A percentile compares a stretch with the other conserved stretches of the same genome.
Evolutionary conservation across 371 early-diverging fungal species (phyloP).

Genomic region (Funneliformis caledonium): DNA sequence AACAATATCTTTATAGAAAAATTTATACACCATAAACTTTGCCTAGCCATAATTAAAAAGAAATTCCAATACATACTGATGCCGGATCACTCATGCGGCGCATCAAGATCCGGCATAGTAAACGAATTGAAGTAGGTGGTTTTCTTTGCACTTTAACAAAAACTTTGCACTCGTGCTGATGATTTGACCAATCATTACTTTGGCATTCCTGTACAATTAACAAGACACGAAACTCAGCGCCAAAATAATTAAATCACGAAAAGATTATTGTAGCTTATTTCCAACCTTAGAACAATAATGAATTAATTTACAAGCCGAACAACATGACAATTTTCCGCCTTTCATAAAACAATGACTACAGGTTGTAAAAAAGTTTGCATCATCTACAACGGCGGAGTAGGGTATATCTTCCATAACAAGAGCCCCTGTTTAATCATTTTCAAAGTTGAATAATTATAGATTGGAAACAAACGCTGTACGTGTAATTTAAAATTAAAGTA

Average conservation of each 20-base stretch:
- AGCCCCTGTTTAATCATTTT: constrained; percentile 2
- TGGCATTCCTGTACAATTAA: constrained; percentile 28
- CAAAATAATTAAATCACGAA: neutral
- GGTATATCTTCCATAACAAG: constrained; percentile 26
- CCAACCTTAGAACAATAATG: constrained; percentile 37
- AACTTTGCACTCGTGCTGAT: constrained; percentile 40
- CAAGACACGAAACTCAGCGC: neutral
- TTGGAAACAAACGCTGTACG: neutral
- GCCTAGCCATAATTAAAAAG: neutral
- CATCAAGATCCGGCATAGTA: constrained; percentile 39
- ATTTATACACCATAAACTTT: neutral
- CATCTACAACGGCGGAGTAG: constrained; percentile 38
- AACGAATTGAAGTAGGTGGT: constrained; percentile 37
- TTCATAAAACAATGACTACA: constrained; percentile 37
- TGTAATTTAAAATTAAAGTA: neutral
- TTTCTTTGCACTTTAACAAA: constrained; percentile 25
- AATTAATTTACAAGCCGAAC: constrained; percentile 29
- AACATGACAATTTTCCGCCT: constrained; percentile 8
- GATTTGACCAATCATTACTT: constrained; percentile 25
- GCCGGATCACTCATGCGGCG: constrained; percentile 6
- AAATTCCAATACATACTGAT: constrained; percentile 15
- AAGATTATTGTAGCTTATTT: neutral
- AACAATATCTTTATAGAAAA: neutral
- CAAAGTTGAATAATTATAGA: neutral
- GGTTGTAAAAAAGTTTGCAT: constrained; percentile 13